These are phyloP conservation scores for Xylaria sp. DNA, from an alignment of 2,329 filamentous ascomycete species.

Conservation along the genomic window DNA sequence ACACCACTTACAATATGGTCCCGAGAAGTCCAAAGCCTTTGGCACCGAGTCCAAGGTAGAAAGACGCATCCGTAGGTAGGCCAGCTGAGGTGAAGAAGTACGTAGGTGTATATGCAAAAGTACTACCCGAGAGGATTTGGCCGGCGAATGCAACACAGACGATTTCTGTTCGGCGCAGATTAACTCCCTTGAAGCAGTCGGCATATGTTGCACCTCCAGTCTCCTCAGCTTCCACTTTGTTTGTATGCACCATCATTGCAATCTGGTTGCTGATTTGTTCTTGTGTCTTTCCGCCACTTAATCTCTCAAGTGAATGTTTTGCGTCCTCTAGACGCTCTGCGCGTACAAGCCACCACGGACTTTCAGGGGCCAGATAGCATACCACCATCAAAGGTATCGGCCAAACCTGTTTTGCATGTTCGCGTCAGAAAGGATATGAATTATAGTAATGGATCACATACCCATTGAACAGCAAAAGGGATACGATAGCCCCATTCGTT, in stretches of 20 bases:
- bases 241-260: constrained; percentile 58
- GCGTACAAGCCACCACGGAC: constrained; percentile 59
- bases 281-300: constrained; percentile 47
- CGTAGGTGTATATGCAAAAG: constrained; percentile 53
- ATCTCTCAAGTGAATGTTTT: constrained; percentile 49
- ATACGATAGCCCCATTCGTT: constrained; percentile 56
- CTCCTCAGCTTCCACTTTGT: constrained; percentile 55
- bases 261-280: constrained; percentile 53
- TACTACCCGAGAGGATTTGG: constrained; percentile 50
- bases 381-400: constrained; percentile 54
- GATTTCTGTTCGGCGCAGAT: constrained; percentile 58
- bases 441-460: constrained; percentile 10
- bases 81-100: constrained; percentile 54
- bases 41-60: constrained; percentile 49
- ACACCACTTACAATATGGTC: constrained; percentile 51
- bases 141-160: constrained; percentile 52
- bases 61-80: constrained; percentile 46
- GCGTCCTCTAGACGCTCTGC: constrained; percentile 52
- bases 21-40: constrained; percentile 53
- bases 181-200: constrained; percentile 59
- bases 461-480: constrained; percentile 58
- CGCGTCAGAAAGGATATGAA: neutral
- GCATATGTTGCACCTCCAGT: constrained; percentile 55
- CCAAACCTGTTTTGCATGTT: constrained; percentile 47
- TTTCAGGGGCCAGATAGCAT: constrained; percentile 57